Evolutionary conservation across 2,329 filamentous ascomycete genomes (phyloP), one percentile per base, ranked within the genome.

Genomic region (Clathrospora elynae): DNA sequence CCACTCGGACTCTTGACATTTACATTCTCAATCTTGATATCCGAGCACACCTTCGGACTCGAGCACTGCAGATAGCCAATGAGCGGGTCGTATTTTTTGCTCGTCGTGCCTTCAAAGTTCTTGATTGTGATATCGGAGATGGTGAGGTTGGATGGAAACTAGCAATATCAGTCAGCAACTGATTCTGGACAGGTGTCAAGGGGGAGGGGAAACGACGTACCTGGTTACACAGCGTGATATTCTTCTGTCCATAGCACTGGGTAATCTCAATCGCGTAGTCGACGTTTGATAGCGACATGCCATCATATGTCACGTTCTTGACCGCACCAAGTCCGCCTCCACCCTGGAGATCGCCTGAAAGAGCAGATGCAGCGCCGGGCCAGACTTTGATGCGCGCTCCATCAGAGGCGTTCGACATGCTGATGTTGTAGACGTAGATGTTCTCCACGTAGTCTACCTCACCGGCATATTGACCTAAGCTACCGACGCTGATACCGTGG

Each of bases 301-400:
- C 75, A 43, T 86, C 79, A 62, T 85, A 87, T 1, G 84, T 87
- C 47, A 87, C 77, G 62, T 88, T 88, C 43, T 74, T 75, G 32
- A 88, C 84, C 25, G 73, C 72, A 17, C 85, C 83, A 4, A 67
- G 68, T 24, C 84, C 84, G 12, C 84, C 84, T n/a, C 84, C 84
- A 5, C 84, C 85, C 56, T 83, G 80, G 0, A 86, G 75, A 41
- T 84, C 80, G 12, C 77, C 80, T 12, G 80, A 80, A 3, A 85
- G 69, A 0, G 77, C 76, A 2, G 79, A 76, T 3, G 75, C 57
- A 12, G 76, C 59, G 22, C 82, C 82, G 0, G 85, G 84, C 85
- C 85, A 88, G 41, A 87, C 84, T 68, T 88, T 88, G 71, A 89
- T 87, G 46, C 85, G 81, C 0, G 85, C 85, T 19, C 82, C 84